These are phyloP conservation scores for Chaetomiaceae sp. DNA, from an alignment of 2,329 filamentous ascomycete species.

Conservation along the genomic window DNA sequence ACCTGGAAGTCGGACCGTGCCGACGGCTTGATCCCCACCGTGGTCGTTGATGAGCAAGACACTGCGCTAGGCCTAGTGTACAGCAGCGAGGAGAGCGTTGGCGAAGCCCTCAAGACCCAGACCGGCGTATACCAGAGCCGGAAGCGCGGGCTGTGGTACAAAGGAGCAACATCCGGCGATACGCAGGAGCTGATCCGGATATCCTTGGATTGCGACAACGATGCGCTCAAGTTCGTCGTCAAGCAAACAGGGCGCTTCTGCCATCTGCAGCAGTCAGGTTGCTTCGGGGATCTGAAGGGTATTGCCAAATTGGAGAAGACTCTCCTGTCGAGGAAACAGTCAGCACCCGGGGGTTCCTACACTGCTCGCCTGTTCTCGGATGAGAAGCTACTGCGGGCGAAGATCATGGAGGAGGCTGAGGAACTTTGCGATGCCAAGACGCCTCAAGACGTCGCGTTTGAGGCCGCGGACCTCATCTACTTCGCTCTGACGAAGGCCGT, in stretches of 20 bases:
- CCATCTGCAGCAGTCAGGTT: conserved; percentile 85
- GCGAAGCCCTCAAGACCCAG: conserved; percentile 74
- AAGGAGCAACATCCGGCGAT: conserved; percentile 91
- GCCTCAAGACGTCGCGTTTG: conserved; percentile 82
- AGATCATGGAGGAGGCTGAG: conserved; percentile 98
- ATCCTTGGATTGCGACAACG: conserved; percentile 86
- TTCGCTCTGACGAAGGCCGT: conserved; percentile 91
- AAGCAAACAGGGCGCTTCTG: conserved; percentile 91
- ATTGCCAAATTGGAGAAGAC: conserved; percentile 85
- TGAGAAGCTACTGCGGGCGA: conserved; percentile 80
- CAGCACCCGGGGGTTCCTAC: conserved; percentile 85
- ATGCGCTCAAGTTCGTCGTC: conserved; percentile 86
- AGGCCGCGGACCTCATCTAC: conserved; percentile 92
- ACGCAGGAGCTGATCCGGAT: conserved; percentile 84
- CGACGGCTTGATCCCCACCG: conserved; percentile 81
- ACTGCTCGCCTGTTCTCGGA: conserved; percentile 91
- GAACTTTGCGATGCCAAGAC: conserved; percentile 85
- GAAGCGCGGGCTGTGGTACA: conserved; percentile 94
- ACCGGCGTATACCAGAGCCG: conserved; percentile 91
- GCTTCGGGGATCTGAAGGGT: conserved; percentile 81
- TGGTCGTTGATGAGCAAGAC: conserved; percentile 85
- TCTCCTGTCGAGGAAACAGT: conserved; percentile 71
- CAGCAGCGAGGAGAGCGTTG: conserved; percentile 85
- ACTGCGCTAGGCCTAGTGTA: conserved; percentile 86
- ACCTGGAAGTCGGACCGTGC: conserved; percentile 76